A percentile compares a stretch with the other conserved stretches of the same genome.
These are phyloP conservation scores for Sesbania bispinosa DNA, from an alignment of 306 rosid species.

Conservation along the genomic window DNA sequence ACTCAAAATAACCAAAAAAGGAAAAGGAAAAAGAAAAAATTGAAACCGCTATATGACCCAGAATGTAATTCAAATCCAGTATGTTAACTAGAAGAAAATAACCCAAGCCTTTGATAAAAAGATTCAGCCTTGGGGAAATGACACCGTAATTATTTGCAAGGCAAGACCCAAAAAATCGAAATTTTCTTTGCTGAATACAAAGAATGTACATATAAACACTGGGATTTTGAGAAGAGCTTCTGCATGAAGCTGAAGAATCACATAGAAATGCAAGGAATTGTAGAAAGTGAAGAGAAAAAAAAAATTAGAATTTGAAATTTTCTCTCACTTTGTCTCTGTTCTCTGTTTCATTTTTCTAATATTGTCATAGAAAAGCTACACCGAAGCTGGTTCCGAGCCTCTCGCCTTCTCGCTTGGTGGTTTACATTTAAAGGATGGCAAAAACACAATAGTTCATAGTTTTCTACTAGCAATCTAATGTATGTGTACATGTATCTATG, in stretches of 20 bases:
- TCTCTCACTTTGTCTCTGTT: constrained; percentile 28
- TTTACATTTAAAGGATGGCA: constrained; percentile 39
- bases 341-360: constrained; percentile 39
- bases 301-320: constrained; percentile 5
- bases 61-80: constrained; percentile 23
- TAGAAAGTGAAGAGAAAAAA: constrained; percentile 32
- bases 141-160: not conserved
- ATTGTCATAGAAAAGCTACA: constrained; percentile 38
- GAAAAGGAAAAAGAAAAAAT: not conserved
- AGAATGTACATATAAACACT: constrained; percentile 25
- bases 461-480: too few species aligned
- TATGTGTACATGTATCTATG: too few species aligned
- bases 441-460: not conserved
- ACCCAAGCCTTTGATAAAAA: constrained; percentile 4
- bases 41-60: not conserved
- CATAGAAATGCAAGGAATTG: constrained; percentile 14
- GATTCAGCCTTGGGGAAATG: not conserved
- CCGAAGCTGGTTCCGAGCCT: constrained; percentile 89
- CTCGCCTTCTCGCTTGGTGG: constrained; percentile 53
- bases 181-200: constrained; percentile 8
- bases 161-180: not conserved
- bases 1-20: not conserved
- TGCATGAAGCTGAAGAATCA: constrained; percentile 19
- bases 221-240: constrained; percentile 22
- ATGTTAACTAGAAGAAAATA: constrained; percentile 18